These are phyloP conservation scores for Helianthus tuberosus DNA, from an alignment of 129 eudicot genomes.

Conservation along the genomic window DNA sequence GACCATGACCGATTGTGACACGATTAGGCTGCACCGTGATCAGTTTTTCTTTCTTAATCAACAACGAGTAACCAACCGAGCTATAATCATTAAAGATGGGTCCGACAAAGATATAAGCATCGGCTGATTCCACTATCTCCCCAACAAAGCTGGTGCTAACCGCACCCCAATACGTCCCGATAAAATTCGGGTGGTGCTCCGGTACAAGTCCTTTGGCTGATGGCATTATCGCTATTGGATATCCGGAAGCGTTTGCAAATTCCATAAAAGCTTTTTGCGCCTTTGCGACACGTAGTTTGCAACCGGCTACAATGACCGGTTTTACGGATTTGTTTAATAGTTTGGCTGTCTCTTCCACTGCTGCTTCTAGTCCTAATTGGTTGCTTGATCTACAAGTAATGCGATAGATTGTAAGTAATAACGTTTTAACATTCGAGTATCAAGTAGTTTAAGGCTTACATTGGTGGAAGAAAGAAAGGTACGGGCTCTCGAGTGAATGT, in stretches of 20 bases:
- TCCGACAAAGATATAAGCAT: slow-evolving; percentile 76
- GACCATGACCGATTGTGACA: slow-evolving; percentile 72
- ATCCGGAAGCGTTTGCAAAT: slow-evolving; percentile 80
- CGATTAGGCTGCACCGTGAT: slow-evolving; percentile 77
- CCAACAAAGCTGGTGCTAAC: slow-evolving; percentile 70
- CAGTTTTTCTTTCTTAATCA: slow-evolving; percentile 75
- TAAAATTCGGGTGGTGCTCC: slow-evolving; percentile 69
- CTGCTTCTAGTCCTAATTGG: slow-evolving; percentile 75
- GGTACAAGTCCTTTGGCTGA: slow-evolving; percentile 86
- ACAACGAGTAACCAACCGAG: slow-evolving; percentile 85
- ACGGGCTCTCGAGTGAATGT: slow-evolving; percentile 72
- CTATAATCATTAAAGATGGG: slow-evolving; percentile 91
- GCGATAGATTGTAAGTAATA: neutral
- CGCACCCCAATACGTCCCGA: slow-evolving; percentile 96
- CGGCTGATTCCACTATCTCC: slow-evolving; percentile 86
- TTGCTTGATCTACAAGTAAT: slow-evolving; percentile 59
- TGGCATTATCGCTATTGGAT: slow-evolving; percentile 85
- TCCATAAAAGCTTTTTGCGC: slow-evolving; percentile 71
- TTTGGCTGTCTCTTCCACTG: slow-evolving; percentile 79
- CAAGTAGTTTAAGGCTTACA: slow-evolving; percentile 35
- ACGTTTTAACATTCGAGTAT: neutral
- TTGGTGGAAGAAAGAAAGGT: slow-evolving; percentile 66
- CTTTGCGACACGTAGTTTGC: slow-evolving; percentile 64
- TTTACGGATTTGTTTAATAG: slow-evolving; percentile 80
- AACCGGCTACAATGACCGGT: slow-evolving; percentile 79